Evolutionary conservation across 371 early-diverging fungal species (phyloP).

Genomic region (Mortierella sp.): DNA sequence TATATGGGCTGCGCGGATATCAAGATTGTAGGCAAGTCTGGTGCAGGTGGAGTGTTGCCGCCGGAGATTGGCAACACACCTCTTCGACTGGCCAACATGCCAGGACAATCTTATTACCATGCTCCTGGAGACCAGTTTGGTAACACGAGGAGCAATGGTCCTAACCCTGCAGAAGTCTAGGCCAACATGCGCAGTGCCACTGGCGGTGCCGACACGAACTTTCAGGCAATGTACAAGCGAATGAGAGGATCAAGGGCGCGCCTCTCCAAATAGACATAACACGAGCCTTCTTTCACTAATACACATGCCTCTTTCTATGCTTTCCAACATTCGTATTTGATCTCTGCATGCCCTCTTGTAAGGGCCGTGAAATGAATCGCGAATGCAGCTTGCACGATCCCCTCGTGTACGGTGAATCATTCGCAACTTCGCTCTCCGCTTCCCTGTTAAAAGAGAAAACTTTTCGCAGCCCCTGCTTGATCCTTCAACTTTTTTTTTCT

Average conservation of each 20-base stretch:
- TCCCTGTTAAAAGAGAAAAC: neutral
- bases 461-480: constrained; percentile 4
- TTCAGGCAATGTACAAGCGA: constrained; percentile 16
- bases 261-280: neutral
- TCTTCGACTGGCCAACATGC: constrained; percentile 44
- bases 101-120: constrained; percentile 31
- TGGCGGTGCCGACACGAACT: constrained; percentile 24
- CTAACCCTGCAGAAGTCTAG: constrained; percentile 16
- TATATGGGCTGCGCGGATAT: constrained; percentile 83
- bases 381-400: neutral
- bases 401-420: neutral
- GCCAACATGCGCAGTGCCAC: constrained; percentile 30
- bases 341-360: no score
- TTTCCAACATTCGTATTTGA: no score
- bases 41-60: constrained; percentile 9
- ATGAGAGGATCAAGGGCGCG: constrained; percentile 7
- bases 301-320: neutral
- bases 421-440: no score
- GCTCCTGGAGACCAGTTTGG: constrained; percentile 42
- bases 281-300: neutral
- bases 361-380: neutral
- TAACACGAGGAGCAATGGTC: constrained; percentile 41
- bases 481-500: constrained; percentile 38
- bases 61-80: constrained; percentile 29
- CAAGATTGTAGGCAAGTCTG: constrained; percentile 57